Evolutionary conservation across 768 basidiomycete genomes (phyloP), one percentile per base, ranked within the genome.

Genomic region (Symmetrospora coprosmae): DNA sequence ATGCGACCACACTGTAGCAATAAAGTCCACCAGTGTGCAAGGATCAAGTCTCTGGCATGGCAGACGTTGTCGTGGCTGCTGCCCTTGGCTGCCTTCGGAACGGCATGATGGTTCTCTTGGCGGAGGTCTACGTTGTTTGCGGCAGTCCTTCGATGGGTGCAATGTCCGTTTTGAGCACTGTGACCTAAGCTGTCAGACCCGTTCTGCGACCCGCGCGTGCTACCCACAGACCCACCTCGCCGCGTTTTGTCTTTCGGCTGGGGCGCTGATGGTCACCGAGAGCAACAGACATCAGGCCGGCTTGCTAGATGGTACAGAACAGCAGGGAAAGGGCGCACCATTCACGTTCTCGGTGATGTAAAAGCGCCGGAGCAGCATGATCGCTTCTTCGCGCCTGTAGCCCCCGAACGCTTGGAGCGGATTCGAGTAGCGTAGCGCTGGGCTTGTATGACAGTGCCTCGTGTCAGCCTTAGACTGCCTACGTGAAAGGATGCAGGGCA

Each of bases 271-370:
- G 43, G 69, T 4, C 14, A 65, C 31, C 61, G 41, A 30, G n/a
- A 33, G 55, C 60, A 43, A 14, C 47, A 33, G 64, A 50, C 19
- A 56, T 37, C 55, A 28, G 34, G 40, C 30, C 27, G 64, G 49
- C 30, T 40, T 55, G 19, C 9, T 35, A 16, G 23, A 14, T 31
- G 21, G 41, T 27, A n/a, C n/a, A n/a, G n/a, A n/a, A n/a, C 48
- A 9, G 25, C 30, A 43, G 41, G 27, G 28, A 14, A 48, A 47
- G 14, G n/a, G 70, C 78, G 39, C 62, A 90, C 92, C 92, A 68
- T 91, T 88, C 6, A 77, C 76, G 71, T 99, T 97, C 70, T 94
- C 89, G 0, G 87, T 90, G 68, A 96, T 79, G 74, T 90, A 92
- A 74, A 91, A 90, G 31, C 84, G 79, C 5, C 88, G 81, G 14